These are phyloP conservation scores for Allium fistulosum DNA, from an alignment of 106 monocot genomes.

Conservation along the genomic window DNA sequence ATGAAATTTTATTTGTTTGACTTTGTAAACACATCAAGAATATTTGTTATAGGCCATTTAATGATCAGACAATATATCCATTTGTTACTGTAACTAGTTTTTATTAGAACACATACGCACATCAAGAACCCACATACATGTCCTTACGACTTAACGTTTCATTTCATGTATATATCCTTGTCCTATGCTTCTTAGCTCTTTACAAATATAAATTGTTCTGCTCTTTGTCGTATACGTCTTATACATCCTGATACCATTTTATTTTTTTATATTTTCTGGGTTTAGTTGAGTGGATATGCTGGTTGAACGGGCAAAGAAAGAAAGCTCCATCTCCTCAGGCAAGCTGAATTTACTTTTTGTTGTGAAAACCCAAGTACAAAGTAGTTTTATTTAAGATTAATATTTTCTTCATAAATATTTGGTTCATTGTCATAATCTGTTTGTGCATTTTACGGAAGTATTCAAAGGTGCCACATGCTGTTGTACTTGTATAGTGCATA, in stretches of 20 bases:
- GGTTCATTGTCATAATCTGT: not conserved
- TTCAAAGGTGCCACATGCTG: not conserved
- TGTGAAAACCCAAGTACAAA: too few relatives aligned
- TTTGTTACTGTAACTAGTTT: not conserved
- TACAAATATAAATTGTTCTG: too few relatives aligned
- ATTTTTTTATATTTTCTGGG: constrained; percentile 1
- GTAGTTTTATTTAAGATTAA: too few relatives aligned
- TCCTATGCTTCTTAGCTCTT: too few relatives aligned
- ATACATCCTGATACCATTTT: not conserved
- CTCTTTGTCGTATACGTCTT: too few relatives aligned
- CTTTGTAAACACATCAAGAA: not conserved
- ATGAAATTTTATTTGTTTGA: not conserved
- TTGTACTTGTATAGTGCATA: not conserved
- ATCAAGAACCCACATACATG: too few relatives aligned
- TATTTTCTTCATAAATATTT: not conserved
- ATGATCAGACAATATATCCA: not conserved
- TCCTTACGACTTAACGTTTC: not conserved
- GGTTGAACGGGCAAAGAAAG: constrained; percentile 98
- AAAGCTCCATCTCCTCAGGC: constrained; percentile 86
- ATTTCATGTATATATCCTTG: not conserved
- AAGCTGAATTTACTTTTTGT: constrained; percentile 5
- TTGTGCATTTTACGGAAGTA: not conserved
- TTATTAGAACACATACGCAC: not conserved
- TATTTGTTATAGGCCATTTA: not conserved
- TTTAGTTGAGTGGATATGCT: constrained; percentile 99